Percentiles rank a stretch among this genome's conserved stretches.
phyloP scores from a whole-genome alignment of 129 eudicot species.

The Artemisia annua region DNA sequence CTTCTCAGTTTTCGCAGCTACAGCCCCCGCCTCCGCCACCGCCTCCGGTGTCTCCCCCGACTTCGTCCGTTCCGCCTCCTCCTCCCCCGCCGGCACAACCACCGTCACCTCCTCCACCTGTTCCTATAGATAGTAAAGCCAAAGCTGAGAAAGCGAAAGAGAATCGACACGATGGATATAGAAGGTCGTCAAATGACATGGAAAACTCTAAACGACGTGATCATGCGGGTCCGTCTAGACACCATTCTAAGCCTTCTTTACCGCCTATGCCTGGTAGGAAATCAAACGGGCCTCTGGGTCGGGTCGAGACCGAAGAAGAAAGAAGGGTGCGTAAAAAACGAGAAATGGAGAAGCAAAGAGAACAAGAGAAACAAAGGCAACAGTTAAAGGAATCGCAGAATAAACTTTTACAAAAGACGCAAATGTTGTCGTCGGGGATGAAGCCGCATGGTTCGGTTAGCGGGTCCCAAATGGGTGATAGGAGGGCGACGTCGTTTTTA shows the following conservation, averaged over 20 bases:
- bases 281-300: conserved; percentile 50
- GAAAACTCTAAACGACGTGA: conserved; percentile 24
- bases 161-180: conserved; percentile 40
- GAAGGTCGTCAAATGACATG: conserved; percentile 27
- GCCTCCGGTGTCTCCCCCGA: conserved; percentile 47
- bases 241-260: conserved; percentile 54
- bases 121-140: conserved; percentile 22
- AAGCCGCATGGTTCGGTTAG: conserved; percentile 72
- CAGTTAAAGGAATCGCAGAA: conserved; percentile 74
- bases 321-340: conserved; percentile 75
- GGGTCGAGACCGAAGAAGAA: conserved; percentile 89
- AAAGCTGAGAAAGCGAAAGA: conserved; percentile 31
- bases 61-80: conserved; percentile 56
- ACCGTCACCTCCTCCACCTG: conserved; percentile 68
- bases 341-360: conserved; percentile 80
- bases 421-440: conserved; percentile 59
- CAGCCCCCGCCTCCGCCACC: conserved; percentile 60
- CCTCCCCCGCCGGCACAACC: conserved; percentile 62
- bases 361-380: conserved; percentile 68
- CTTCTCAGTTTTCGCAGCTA: conserved; percentile 68
- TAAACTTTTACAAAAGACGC: conserved; percentile 66
- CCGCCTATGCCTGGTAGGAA: conserved; percentile 49
- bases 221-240: conserved; percentile 42
- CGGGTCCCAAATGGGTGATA: conserved; percentile 90
- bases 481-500: conserved; percentile 64